These are phyloP conservation scores for Brassica carinata DNA, from an alignment of 345 rosid species.

Conservation along the genomic window DNA sequence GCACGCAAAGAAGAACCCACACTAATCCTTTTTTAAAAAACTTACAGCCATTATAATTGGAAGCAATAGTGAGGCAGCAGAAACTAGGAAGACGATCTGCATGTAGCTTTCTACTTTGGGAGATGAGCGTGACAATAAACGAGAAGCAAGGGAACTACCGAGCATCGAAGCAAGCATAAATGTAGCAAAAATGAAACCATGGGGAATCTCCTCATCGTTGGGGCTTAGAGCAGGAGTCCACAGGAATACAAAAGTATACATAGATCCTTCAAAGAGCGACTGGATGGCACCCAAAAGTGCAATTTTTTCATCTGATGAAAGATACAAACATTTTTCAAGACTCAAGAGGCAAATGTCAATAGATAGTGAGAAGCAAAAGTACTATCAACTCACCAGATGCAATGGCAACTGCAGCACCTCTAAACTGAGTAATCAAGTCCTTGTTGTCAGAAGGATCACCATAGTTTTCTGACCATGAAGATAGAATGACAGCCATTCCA, in stretches of 20 bases:
- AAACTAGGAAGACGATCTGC: slow-evolving; percentile 83
- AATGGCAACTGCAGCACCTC: slow-evolving; percentile 92
- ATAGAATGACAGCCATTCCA: slow-evolving; percentile 88
- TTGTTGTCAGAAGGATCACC: slow-evolving; percentile 93
- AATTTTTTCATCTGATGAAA: slow-evolving; percentile 81
- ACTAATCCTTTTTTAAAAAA: neutral
- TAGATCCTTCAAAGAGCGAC: slow-evolving; percentile 97
- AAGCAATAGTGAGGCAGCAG: slow-evolving; percentile 75
- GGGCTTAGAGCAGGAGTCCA: slow-evolving; percentile 99
- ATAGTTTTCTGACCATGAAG: slow-evolving; percentile 90
- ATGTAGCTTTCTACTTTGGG: slow-evolving; percentile 90
- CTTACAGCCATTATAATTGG: slow-evolving; percentile 82
- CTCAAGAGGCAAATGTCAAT: too few relatives aligned
- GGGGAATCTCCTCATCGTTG: slow-evolving; percentile 89
- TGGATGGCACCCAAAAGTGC: slow-evolving; percentile 97
- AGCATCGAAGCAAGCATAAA: slow-evolving; percentile 98
- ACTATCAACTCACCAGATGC: slow-evolving; percentile 68
- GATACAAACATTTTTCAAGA: neutral
- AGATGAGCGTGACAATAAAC: slow-evolving; percentile 78
- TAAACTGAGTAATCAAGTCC: slow-evolving; percentile 89
- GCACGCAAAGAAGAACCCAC: neutral
- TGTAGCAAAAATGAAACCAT: slow-evolving; percentile 97
- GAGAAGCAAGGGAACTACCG: slow-evolving; percentile 97
- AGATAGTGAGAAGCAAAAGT: too few relatives aligned
- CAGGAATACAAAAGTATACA: slow-evolving; percentile 98